These are phyloP conservation scores for Aspergillus felis DNA, from an alignment of 2,329 filamentous ascomycete genomes.

Conservation along the genomic window DNA sequence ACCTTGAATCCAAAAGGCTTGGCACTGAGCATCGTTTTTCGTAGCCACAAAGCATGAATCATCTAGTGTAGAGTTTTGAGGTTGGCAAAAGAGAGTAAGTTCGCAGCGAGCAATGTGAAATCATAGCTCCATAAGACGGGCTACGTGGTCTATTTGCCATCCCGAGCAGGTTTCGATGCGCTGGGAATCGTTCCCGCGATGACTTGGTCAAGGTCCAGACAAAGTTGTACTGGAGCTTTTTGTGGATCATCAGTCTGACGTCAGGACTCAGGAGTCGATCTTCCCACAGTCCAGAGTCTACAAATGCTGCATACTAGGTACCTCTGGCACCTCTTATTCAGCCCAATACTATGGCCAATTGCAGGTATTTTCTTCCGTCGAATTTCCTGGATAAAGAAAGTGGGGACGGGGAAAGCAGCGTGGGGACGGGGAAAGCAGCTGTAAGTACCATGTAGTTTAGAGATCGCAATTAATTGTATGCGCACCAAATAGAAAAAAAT, in stretches of 20 bases:
- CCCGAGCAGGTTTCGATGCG: neutral
- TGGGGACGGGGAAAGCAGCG: no score
- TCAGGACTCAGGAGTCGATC: constrained; percentile 10
- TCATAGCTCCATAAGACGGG: neutral
- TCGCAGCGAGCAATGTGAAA: neutral
- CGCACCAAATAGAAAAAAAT: neutral
- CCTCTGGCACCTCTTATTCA: no score
- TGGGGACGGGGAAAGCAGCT: no score
- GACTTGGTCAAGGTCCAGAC: neutral
- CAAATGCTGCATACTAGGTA: neutral
- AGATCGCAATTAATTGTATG: no score
- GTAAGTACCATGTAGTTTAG: no score
- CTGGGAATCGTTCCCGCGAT: neutral
- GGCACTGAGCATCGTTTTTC: neutral
- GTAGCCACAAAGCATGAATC: neutral
- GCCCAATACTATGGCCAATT: no score
- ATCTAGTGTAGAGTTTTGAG: no score
- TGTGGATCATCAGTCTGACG: constrained; percentile 13
- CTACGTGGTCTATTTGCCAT: neutral
- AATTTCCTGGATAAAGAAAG: no score
- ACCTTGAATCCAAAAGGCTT: neutral
- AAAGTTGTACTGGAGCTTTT: neutral
- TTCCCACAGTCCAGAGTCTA: neutral
- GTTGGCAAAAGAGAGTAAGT: neutral
- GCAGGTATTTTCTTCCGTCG: no score